These are phyloP conservation scores for Monosporozyma aerobia DNA, from an alignment of 805 yeast genomes.

Conservation along the genomic window DNA sequence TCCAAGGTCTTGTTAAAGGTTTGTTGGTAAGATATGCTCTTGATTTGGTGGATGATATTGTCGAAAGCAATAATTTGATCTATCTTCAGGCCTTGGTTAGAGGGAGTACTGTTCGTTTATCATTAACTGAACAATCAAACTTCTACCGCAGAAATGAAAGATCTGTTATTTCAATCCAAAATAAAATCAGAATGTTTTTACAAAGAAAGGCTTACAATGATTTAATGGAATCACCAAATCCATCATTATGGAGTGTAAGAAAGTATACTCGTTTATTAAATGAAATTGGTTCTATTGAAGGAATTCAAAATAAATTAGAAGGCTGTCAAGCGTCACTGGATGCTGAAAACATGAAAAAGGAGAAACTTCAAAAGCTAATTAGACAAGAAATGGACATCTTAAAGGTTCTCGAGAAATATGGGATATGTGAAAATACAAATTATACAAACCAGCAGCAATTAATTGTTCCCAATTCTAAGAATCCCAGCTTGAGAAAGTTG, in stretches of 20 bases:
- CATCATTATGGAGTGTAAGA: constrained; percentile 67
- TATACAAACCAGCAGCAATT: neutral
- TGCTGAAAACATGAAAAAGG: constrained; percentile 61
- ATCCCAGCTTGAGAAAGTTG: constrained; percentile 52
- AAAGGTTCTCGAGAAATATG: constrained; percentile 68
- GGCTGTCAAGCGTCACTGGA: constrained; percentile 58
- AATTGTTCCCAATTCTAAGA: constrained; percentile 10
- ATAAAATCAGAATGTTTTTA: constrained; percentile 55
- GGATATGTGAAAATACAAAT: constrained; percentile 27
- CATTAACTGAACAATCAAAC: constrained; percentile 27
- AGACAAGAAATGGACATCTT: constrained; percentile 72
- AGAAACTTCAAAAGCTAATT: constrained; percentile 60
- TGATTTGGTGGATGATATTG: constrained; percentile 46
- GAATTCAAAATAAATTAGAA: constrained; percentile 63
- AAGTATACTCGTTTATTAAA: constrained; percentile 69
- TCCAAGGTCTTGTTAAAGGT: constrained; percentile 60
- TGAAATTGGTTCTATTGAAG: constrained; percentile 64
- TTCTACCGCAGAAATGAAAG: constrained; percentile 49
- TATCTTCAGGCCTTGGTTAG: constrained; percentile 47
- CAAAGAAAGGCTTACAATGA: constrained; percentile 67
- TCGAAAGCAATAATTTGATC: constrained; percentile 36
- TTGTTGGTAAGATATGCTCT: constrained; percentile 46
- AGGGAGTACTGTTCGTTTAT: constrained; percentile 37
- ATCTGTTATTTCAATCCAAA: constrained; percentile 66
- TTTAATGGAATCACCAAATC: constrained; percentile 59